These are phyloP conservation scores for Vigna unguiculata DNA, from an alignment of 306 rosid genomes.

Conservation along the genomic window DNA sequence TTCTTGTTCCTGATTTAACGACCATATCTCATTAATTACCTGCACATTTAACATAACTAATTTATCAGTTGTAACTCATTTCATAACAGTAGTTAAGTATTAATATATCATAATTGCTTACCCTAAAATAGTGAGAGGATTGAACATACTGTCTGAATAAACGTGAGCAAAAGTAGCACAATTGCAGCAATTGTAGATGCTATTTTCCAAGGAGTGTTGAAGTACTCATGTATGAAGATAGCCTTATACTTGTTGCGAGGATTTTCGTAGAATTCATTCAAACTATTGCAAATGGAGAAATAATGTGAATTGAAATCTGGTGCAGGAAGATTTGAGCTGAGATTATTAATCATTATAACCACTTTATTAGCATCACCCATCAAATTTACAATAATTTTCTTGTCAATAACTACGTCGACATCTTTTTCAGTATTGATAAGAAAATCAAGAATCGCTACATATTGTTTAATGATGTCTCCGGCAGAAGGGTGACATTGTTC, in stretches of 20 bases:
- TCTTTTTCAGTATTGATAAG: not conserved
- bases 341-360: not conserved
- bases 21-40: not conserved
- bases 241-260: not conserved
- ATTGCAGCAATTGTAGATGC: not conserved
- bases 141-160: not conserved
- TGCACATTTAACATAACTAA: not conserved
- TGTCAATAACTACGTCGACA: not conserved
- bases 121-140: not conserved
- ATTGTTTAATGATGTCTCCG: too few species aligned
- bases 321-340: fast-evolving
- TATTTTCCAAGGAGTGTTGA: constrained; percentile 19
- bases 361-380: not conserved
- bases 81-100: not conserved
- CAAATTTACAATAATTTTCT: not conserved
- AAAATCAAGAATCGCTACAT: constrained; percentile 31
- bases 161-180: not conserved
- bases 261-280: not conserved
- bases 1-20: too few species aligned
- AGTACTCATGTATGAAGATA: not conserved
- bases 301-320: not conserved
- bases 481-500: too few species aligned
- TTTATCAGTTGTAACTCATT: not conserved
- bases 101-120: not conserved
- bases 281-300: not conserved